Percentiles rank a stretch among this genome's conserved stretches.
phyloP scores from a whole-genome alignment of 352 stramenopile genomes.

The Globisporangium uncinulatum region DNA sequence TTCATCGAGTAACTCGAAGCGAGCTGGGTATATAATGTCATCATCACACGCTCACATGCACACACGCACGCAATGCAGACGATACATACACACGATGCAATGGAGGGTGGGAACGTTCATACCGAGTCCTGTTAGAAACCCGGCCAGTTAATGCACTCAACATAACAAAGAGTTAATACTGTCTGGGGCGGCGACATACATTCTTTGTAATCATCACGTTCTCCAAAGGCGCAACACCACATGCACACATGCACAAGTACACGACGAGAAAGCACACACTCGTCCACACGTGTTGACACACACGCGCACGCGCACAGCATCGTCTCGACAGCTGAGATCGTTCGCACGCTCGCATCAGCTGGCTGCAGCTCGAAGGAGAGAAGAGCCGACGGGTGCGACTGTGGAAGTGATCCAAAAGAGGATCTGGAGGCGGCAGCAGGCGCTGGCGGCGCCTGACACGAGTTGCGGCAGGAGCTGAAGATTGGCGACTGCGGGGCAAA shows the following conservation, averaged over 20 bases:
- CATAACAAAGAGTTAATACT: slow-evolving; percentile 71
- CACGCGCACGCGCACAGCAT: not conserved
- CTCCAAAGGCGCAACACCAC: slow-evolving; percentile 16
- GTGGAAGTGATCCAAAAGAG: too few species aligned
- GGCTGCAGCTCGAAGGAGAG: too few species aligned
- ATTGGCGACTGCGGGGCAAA: too few species aligned
- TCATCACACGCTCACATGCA: slow-evolving; percentile 61
- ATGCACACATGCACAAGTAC: slow-evolving; percentile 11
- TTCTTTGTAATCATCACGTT: slow-evolving; percentile 85
- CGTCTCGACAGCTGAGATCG: too few species aligned
- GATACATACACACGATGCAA: slow-evolving; percentile 14
- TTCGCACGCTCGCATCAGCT: too few species aligned
- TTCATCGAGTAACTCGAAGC: slow-evolving; percentile 88
- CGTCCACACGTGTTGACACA: slow-evolving; percentile 1
- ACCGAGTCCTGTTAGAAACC: slow-evolving; percentile 78
- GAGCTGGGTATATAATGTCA: slow-evolving; percentile 87
- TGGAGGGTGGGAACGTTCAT: slow-evolving; percentile 66
- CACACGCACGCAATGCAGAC: slow-evolving; percentile 16
- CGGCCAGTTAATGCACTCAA: slow-evolving; percentile 78
- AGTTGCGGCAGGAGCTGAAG: too few species aligned
- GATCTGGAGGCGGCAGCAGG: too few species aligned
- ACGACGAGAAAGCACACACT: slow-evolving; percentile 12
- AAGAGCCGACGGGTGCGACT: too few species aligned
- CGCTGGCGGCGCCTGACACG: too few species aligned
- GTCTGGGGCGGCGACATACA: slow-evolving; percentile 88